Conservation (phyloP, 768 basidiomycete species). For the Pilatotrama ljubarskyi region DNA sequence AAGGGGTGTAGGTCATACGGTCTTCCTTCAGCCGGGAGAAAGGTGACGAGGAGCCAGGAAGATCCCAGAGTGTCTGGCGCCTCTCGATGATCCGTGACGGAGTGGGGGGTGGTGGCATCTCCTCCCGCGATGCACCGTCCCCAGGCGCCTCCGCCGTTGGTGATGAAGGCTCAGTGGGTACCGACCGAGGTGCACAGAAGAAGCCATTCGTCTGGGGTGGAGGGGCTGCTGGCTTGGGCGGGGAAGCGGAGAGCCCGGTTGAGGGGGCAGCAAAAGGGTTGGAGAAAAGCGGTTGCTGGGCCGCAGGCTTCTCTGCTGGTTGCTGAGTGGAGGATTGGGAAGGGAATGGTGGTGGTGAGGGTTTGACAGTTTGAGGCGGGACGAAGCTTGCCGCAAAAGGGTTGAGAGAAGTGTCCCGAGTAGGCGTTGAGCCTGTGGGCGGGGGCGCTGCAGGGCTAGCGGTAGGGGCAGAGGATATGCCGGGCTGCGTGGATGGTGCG, state of each 20-base stretch:
- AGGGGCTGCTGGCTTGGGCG: not conserved
- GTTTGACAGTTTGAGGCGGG: not conserved
- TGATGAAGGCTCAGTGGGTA: not conserved
- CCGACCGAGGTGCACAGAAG: not conserved
- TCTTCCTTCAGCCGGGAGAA: slow-evolving; percentile 18
- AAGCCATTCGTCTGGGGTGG: not conserved
- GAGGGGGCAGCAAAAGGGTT: slow-evolving; percentile 1
- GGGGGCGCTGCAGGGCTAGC: not conserved
- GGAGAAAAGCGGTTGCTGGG: not conserved
- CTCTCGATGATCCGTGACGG: slow-evolving; percentile 23
- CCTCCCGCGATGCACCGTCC: not conserved
- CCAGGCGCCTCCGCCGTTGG: not conserved
- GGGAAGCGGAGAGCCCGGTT: not conserved
- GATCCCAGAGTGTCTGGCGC: slow-evolving; percentile 28
- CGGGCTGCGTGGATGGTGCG: not conserved
- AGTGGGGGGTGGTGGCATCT: slow-evolving; percentile 3
- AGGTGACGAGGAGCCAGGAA: slow-evolving; percentile 24
- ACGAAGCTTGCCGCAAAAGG: slow-evolving; percentile 16
- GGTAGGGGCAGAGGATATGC: not conserved
- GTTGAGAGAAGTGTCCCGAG: slow-evolving; percentile 2
- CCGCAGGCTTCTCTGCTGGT: not conserved
- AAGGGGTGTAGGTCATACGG: slow-evolving; percentile 14
- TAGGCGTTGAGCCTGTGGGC: not conserved
- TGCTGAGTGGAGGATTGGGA: not conserved
- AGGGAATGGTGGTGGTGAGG: not conserved